Percentiles rank a stretch among this genome's conserved stretches.
These are phyloP conservation scores for Corylus avellana DNA, from an alignment of 306 rosid genomes.

Conservation along the genomic window DNA sequence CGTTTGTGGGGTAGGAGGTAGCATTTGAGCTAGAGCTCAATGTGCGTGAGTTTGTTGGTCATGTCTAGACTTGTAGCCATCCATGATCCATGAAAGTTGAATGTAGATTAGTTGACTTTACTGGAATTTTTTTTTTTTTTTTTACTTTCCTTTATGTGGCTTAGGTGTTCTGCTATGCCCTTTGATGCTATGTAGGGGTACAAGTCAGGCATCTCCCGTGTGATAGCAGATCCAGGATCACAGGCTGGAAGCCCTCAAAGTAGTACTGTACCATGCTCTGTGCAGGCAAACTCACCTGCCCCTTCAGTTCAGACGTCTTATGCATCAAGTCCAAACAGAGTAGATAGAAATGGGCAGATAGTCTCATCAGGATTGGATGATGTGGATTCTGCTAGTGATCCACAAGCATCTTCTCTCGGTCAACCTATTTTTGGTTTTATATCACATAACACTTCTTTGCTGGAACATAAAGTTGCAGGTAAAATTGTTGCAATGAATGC, in stretches of 20 bases:
- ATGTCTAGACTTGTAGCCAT: background rate
- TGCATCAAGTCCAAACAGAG: constrained; percentile 39
- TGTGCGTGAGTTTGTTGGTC: background rate
- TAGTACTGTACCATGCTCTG: constrained; percentile 39
- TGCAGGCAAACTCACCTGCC: constrained; percentile 38
- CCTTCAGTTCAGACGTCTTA: constrained; percentile 44
- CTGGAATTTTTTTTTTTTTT: background rate
- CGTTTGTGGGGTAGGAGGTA: background rate
- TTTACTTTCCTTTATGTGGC: constrained; percentile 18
- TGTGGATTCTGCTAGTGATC: constrained; percentile 44
- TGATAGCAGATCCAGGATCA: constrained; percentile 42
- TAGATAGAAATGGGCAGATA: constrained; percentile 36
- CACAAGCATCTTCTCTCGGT: constrained; percentile 30
- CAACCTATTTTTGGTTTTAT: constrained; percentile 40
- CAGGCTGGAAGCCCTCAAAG: constrained; percentile 46
- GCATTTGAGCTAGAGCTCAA: constrained; percentile 1
- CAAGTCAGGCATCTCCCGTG: constrained; percentile 51
- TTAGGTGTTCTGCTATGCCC: constrained; percentile 18
- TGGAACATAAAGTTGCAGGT: constrained; percentile 45
- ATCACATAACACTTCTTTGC: constrained; percentile 29
- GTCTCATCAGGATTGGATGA: constrained; percentile 41
- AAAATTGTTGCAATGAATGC: constrained; percentile 14
- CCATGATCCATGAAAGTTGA: constrained; percentile 3
- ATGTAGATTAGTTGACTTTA: constrained; percentile 8
- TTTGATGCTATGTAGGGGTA: constrained; percentile 51